phyloP scores from a whole-genome alignment of 2,329 filamentous ascomycete species.

The Alternaria consortialis region DNA sequence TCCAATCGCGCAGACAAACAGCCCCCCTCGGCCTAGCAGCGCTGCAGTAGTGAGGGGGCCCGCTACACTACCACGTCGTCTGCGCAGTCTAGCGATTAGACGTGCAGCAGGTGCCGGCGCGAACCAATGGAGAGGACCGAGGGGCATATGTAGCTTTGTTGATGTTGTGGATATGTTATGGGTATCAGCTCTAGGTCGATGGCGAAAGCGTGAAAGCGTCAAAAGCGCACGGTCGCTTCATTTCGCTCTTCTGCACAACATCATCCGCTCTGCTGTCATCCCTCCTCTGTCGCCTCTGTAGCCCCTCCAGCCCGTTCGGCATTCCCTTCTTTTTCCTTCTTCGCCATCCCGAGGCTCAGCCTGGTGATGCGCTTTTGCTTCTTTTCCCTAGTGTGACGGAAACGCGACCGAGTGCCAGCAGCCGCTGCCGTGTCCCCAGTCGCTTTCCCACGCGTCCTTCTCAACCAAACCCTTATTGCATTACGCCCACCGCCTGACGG shows the following conservation, averaged over 20 bases:
- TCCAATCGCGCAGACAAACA: constrained; percentile 31
- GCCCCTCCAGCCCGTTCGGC: constrained; percentile 35
- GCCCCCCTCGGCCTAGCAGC: constrained; percentile 20
- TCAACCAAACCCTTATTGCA: constrained; percentile 33
- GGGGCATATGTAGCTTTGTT: constrained; percentile 18
- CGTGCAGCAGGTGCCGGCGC: constrained; percentile 14
- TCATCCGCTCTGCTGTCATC: constrained; percentile 30
- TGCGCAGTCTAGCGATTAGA: constrained; percentile 26
- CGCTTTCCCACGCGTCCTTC: constrained; percentile 33
- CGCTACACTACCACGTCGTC: constrained; percentile 21
- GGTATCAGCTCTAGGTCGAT: constrained; percentile 10
- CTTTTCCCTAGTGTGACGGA: constrained; percentile 35
- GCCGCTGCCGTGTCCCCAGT: constrained; percentile 31
- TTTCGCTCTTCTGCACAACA: constrained; percentile 40
- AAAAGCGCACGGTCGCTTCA: constrained; percentile 20
- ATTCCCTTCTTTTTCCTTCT: constrained; percentile 38
- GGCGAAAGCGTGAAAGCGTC: constrained; percentile 16
- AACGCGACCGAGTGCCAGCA: constrained; percentile 39
- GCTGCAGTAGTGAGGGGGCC: constrained; percentile 24
- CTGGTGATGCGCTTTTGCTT: constrained; percentile 41
- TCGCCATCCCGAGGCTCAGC: constrained; percentile 43
- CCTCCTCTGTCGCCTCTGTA: constrained; percentile 26
- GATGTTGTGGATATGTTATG: constrained; percentile 24
- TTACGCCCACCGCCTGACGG: constrained; percentile 23
- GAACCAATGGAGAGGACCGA: constrained; percentile 16